Base-by-base conservation (phyloP, 345 rosid species). In the Camelina neglecta region DNA sequence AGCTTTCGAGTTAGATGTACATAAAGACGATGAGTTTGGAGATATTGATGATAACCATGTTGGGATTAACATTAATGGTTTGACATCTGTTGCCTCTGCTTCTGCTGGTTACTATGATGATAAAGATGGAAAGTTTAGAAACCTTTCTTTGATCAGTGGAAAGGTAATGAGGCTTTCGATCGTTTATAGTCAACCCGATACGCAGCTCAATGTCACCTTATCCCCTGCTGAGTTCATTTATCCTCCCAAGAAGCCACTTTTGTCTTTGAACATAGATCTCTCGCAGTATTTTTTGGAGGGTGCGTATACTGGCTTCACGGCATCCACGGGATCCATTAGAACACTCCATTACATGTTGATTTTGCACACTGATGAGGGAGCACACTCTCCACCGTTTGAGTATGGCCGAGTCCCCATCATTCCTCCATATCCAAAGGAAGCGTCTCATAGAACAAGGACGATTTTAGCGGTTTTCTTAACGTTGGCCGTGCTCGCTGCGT, bases 1-100 rank as follows among this genome's bases (percentile, higher is more conserved):
- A 11, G 84, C 88, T 5, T 74, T 90, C 5, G 92, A 87, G 78
- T 79, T 90, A 20, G 89, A 87, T 67, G 83, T 88, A 0, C 75
- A 85, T 12, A 31, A 11, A 58, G 84, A 39, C 61, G 42, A 31
- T 0, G 91, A 85, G 72, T 80, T 81, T 38, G 67, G 0, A 1
- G 87, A 82, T 26, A 80, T 81, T 39, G 64, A 79, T 7, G 85
- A 81, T 65, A 87, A 89, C 29, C 93, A 87, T 60, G 84, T 89
- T 3, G 89, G 88, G 12, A 83, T 88, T 66, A 85, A 89, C 65
- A 67, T 89, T 16, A 85, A 83, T 48, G 77, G 80, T 0, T 12
- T 86, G 72, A 39, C 0, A 2, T 90, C 93, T 3, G 67, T 31
- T 11, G 0, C 0, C 11, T 74, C 86, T 31, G n/a, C 66, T 36